Evolutionary conservation across 106 monocot species (phyloP).

Genomic region (Platanthera guangdongensis): DNA sequence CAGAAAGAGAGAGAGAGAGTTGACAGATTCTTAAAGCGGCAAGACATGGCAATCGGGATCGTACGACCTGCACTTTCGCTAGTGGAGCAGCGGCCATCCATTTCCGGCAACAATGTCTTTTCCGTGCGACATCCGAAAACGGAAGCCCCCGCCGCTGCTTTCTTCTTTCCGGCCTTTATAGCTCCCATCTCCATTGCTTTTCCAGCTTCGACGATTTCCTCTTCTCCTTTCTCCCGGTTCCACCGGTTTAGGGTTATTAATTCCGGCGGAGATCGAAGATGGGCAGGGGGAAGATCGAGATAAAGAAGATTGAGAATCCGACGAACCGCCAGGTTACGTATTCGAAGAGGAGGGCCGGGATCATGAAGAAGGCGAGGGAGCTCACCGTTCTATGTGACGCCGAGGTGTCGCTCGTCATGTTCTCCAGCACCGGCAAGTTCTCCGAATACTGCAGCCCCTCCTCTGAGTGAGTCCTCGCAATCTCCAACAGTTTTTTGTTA

Average conservation of each 20-base stretch:
- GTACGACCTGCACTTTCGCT: conserved; percentile 7
- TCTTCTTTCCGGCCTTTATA: not conserved
- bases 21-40: conserved; percentile 11
- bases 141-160: conserved; percentile 5
- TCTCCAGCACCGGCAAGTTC: conserved; percentile 26
- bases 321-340: conserved; percentile 23
- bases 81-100: not conserved
- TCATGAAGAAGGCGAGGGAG: conserved; percentile 38
- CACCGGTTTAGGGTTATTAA: no score
- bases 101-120: conserved; percentile 7
- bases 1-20: not conserved
- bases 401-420: conserved; percentile 23
- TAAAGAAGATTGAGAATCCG: conserved; percentile 26
- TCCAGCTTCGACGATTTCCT: not conserved
- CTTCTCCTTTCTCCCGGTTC: not conserved
- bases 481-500: not conserved
- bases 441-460: conserved; percentile 26
- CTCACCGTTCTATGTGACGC: conserved; percentile 38
- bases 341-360: conserved; percentile 19
- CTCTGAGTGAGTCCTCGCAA: not conserved
- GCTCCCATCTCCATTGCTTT: not conserved
- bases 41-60: conserved; percentile 4
- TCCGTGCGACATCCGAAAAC: not conserved
- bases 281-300: conserved; percentile 29
- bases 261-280: not conserved